These are phyloP conservation scores for Tolypocladium ovalisporum DNA, from an alignment of 2,329 filamentous ascomycete species.

Conservation along the genomic window DNA sequence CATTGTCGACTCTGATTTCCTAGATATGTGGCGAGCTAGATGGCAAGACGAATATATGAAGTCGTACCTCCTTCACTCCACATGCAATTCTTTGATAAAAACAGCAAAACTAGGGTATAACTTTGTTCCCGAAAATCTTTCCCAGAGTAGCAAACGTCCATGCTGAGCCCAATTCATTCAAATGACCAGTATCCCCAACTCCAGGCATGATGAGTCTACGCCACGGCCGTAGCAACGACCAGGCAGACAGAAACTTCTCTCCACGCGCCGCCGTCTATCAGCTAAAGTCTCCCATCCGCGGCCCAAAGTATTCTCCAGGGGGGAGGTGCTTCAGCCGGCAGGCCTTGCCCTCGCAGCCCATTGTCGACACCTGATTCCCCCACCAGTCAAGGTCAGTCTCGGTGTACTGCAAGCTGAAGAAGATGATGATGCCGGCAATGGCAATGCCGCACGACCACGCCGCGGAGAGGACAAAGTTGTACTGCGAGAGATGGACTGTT, in stretches of 20 bases:
- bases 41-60: not conserved
- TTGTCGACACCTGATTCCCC: slow-evolving; percentile 31
- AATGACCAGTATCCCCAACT: not conserved
- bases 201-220: not conserved
- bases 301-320: slow-evolving; percentile 27
- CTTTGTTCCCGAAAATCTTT: not conserved
- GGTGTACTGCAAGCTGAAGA: slow-evolving; percentile 39
- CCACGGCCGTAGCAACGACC: not conserved
- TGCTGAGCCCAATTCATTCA: not conserved
- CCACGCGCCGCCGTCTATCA: slow-evolving; percentile 5
- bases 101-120: slow-evolving; percentile 1
- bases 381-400: slow-evolving; percentile 34
- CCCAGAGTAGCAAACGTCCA: not conserved
- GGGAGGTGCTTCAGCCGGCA: slow-evolving; percentile 25
- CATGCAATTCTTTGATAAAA: not conserved
- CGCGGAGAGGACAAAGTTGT: slow-evolving; percentile 43
- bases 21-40: not conserved
- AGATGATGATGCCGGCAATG: slow-evolving; percentile 39
- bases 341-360: slow-evolving; percentile 30
- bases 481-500: slow-evolving; percentile 15
- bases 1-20: not conserved
- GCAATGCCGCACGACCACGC: slow-evolving; percentile 39
- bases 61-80: not conserved
- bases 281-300: slow-evolving; percentile 26
- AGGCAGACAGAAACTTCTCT: not conserved